These are phyloP conservation scores for Psilocybe azurescens DNA, from an alignment of 768 basidiomycete species.

Conservation along the genomic window DNA sequence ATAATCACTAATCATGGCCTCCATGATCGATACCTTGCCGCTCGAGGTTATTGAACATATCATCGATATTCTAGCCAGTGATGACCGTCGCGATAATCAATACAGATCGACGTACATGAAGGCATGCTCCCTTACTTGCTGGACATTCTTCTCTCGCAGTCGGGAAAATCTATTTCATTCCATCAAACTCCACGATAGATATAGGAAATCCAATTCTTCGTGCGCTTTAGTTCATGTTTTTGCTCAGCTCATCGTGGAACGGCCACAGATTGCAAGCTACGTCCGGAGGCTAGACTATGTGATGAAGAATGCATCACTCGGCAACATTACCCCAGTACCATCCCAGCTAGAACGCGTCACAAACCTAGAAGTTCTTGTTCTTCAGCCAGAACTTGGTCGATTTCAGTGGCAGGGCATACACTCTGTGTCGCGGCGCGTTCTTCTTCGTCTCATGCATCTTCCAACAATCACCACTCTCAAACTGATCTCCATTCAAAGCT, in stretches of 20 bases:
- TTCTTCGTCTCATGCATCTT: conserved; percentile 15
- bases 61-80: neutral
- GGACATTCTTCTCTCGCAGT: neutral
- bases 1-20: neutral
- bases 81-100: neutral
- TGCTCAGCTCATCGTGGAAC: neutral
- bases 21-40: neutral
- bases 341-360: neutral
- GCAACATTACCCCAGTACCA: neutral
- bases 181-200: neutral
- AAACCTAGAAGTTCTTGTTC: neutral
- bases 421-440: neutral
- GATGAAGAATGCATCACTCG: neutral
- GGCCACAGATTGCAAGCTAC: neutral
- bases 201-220: neutral
- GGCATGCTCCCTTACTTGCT: neutral
- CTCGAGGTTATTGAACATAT: neutral
- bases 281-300: neutral
- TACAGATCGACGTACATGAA: neutral
- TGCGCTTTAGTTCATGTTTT: neutral
- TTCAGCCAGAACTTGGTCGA: neutral
- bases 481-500: neutral
- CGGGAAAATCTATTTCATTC: neutral
- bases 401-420: neutral
- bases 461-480: conserved; percentile 5